Percentiles rank a stretch among this genome's conserved stretches.
phyloP scores from a whole-genome alignment of 345 rosid genomes.

The Euphorbia peplus region DNA sequence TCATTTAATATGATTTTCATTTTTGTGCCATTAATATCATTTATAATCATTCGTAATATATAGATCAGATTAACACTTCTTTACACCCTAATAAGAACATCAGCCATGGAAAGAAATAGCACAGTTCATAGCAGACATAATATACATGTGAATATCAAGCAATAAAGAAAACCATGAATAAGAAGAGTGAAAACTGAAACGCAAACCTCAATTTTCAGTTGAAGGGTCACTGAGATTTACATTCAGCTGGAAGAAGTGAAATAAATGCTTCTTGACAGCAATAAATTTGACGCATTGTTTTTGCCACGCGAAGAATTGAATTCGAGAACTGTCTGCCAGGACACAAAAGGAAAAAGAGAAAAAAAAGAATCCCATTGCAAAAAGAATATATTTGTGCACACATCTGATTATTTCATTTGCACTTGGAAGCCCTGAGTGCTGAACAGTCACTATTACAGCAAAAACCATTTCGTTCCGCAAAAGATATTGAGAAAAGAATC shows the following conservation, averaged over 20 bases:
- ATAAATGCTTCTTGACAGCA: too few relatives aligned
- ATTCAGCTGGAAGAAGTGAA: slow-evolving; percentile 46
- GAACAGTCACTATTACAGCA: not conserved
- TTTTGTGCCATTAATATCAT: too few relatives aligned
- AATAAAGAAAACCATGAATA: not conserved
- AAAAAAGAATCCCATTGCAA: slow-evolving; percentile 66
- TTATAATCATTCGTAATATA: too few relatives aligned
- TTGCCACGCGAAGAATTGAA: slow-evolving; percentile 60
- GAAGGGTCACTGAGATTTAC: slow-evolving; percentile 79
- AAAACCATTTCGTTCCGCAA: not conserved
- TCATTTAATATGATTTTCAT: too few relatives aligned
- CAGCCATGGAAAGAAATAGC: slow-evolving; percentile 73
- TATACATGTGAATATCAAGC: slow-evolving; percentile 48
- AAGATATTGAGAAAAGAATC: not conserved
- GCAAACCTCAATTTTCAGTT: slow-evolving; percentile 61
- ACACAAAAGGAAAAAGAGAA: not conserved
- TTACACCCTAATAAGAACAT: slow-evolving; percentile 36
- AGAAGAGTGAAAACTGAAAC: slow-evolving; percentile 11
- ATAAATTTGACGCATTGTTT: slow-evolving; percentile 65
- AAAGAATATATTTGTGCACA: slow-evolving; percentile 56
- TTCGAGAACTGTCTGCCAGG: slow-evolving; percentile 47
- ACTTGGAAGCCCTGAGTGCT: slow-evolving; percentile 48
- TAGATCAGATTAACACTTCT: too few relatives aligned
- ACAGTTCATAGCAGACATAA: slow-evolving; percentile 64
- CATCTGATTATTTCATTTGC: slow-evolving; percentile 73